Base-by-base conservation (phyloP, 2,329 filamentous ascomycete genomes). In the Arachnomyces sp. region DNA sequence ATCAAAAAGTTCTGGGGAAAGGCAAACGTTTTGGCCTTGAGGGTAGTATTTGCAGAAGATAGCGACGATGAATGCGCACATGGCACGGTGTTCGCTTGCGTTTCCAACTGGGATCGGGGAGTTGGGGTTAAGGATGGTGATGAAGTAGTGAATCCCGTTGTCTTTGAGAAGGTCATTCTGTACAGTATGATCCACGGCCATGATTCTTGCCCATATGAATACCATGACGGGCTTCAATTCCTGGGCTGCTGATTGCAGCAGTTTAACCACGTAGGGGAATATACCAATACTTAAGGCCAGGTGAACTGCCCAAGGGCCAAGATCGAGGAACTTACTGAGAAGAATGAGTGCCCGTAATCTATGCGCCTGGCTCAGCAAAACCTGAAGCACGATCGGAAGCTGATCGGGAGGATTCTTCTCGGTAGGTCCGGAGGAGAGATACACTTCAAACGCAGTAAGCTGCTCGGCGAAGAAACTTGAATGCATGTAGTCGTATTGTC, bases 151-250 rank as follows among this genome's bases (percentile, higher is more conserved):
- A 57, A 94, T 96, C 5, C 92, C 92, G 54, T 89, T 94, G 58
- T 98, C 92, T 64, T 96, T 96, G 52, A 96, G 79, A 9, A 98
- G 71, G 60, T 98, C 92, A 46, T 82, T 81, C 61, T 98, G 92
- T 56, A 92, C 95, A 1, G 85, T 86, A 44, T 92, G 81, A 56
- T 98, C 92, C 4, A 98, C 92, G 6, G 92, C 92, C 48, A 98
- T 77, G 32, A 98, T 87, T 36, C 92, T 79, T 4, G 92, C 89
- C 92, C 92, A 98, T 47, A 98, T 98, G 62, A 96, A 98, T 4
- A 98, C 89, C 92, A 98, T 96, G 44, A 96, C 89, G 0, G 92
- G 90, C 57, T 96, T 96, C 46, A 98, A 68, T 61, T 98, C 92
- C 34, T 87, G 77, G 0, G 92, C 92, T 34, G 93, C 90, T 3